phyloP scores from a whole-genome alignment of 495 filamentous ascomycete species.

The Astrothelium subdiscretum region DNA sequence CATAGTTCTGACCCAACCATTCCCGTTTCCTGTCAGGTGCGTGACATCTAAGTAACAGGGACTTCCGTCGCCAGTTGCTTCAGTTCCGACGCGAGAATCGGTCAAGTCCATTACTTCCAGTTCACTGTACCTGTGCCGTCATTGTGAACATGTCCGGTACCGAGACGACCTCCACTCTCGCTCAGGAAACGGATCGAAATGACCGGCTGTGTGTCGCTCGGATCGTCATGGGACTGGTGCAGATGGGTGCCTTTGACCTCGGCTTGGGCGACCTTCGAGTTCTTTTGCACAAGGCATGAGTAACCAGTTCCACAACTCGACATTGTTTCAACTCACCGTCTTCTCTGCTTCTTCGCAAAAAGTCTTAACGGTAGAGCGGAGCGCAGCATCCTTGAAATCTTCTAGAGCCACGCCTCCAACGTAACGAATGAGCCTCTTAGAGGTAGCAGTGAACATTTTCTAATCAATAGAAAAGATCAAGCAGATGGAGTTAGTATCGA shows the following conservation, averaged over 20 bases:
- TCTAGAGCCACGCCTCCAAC: background rate
- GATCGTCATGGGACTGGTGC: background rate
- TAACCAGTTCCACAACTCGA: background rate
- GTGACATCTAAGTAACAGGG: background rate
- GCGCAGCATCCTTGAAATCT: background rate
- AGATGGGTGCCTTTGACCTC: background rate
- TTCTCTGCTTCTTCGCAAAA: background rate
- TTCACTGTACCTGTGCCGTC: background rate
- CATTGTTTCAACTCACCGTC: background rate
- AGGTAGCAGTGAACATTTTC: background rate
- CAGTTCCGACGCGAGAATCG: background rate
- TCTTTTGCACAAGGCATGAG: background rate
- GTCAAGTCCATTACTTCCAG: background rate
- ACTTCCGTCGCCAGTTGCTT: background rate
- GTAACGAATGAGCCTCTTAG: background rate
- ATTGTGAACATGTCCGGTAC: background rate
- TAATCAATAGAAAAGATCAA: constrained; percentile 1
- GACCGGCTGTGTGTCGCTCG: background rate
- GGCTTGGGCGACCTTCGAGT: background rate
- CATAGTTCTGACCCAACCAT: background rate
- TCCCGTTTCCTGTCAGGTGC: background rate
- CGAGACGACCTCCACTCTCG: background rate
- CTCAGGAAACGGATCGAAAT: background rate
- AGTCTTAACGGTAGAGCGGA: background rate
- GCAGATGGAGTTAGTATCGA: background rate